phyloP scores from a whole-genome alignment of 306 rosid species.

The Luffa acutangula region DNA sequence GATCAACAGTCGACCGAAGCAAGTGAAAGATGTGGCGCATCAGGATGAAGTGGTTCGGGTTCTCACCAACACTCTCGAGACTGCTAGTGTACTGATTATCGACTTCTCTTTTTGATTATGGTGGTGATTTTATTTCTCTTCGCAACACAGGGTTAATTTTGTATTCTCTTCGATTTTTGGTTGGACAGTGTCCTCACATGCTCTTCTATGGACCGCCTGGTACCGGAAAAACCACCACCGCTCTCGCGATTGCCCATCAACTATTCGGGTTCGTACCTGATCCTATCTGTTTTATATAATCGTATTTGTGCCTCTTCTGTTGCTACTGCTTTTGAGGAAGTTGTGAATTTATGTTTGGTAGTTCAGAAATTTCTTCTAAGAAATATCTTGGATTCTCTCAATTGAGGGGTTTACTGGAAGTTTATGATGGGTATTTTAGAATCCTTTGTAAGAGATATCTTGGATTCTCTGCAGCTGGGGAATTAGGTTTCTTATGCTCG shows the following conservation, averaged over 20 bases:
- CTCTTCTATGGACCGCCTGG: slow-evolving; percentile 96
- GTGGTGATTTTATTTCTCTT: background rate
- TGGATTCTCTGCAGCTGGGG: background rate
- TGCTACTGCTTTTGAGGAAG: background rate
- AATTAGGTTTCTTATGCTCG: background rate
- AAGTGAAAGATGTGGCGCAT: slow-evolving; percentile 85
- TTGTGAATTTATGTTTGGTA: background rate
- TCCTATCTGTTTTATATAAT: background rate
- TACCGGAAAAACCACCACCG: slow-evolving; percentile 91
- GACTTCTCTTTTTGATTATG: background rate
- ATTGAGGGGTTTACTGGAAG: background rate
- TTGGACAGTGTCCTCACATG: slow-evolving; percentile 81
- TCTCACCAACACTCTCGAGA: slow-evolving; percentile 84
- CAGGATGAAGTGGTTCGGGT: slow-evolving; percentile 95
- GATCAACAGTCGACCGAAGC: slow-evolving; percentile 66
- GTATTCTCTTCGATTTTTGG: background rate
- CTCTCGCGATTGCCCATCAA: slow-evolving; percentile 83
- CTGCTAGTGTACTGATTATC: slow-evolving; percentile 39
- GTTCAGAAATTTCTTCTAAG: background rate
- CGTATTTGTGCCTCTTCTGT: background rate
- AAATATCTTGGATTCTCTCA: background rate
- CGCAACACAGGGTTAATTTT: background rate
- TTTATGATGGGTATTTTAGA: background rate
- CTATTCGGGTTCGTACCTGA: slow-evolving; percentile 49
- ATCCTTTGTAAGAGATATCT: background rate